Base-by-base conservation (phyloP, 805 yeast species). In the Kodamaea sagamina region DNA sequence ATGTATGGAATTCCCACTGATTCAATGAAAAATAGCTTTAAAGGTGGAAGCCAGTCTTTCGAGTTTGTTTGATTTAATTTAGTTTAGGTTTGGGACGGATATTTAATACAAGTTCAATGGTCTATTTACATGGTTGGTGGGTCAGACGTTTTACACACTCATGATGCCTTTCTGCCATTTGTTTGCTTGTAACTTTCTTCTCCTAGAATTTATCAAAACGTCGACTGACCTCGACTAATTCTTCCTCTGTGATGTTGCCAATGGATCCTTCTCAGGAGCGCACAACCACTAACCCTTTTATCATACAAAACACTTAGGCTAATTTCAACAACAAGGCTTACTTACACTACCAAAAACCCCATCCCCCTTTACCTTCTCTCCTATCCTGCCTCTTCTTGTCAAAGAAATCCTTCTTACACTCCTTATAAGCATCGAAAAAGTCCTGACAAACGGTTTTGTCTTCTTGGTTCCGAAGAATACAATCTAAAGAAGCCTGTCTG, bases 371-470 rank as follows among this genome's bases (percentile, higher is more conserved):
- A 0, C 76, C 76, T 22, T 63, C 60, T 18, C 45, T 49, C 41
- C 55, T 60, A 43, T 71, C 76, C 40, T 61, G 52, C 47, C 54
- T 66, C 52, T 57, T 65, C 48, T 70, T 68, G 25, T 55, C 59
- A 46, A 69, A 71, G 46, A 71, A 71, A 47, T 50, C 58, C 56
- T 82, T 82, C 59, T 86, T 85, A 66, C 99, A 92, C 57, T 92
- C 99, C 47, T 92, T 74, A 61, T 92, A 92, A 0, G 97, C 97
- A 54, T 84, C 89, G 61, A 92, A 93, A 58, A 87, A 92, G 46
- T 86, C 95, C 48, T 70, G 61, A 67, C 79, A 70, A 84, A 89
- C 65, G 63, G 74, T 41, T 72, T 81, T 57, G 58, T 81, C 70
- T 73, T 78, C 71, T 79, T 88, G 71, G 58, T 90, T 87, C 39